Base-by-base conservation (phyloP, 2,329 filamentous ascomycete species). In the Phialophora verrucosa region DNA sequence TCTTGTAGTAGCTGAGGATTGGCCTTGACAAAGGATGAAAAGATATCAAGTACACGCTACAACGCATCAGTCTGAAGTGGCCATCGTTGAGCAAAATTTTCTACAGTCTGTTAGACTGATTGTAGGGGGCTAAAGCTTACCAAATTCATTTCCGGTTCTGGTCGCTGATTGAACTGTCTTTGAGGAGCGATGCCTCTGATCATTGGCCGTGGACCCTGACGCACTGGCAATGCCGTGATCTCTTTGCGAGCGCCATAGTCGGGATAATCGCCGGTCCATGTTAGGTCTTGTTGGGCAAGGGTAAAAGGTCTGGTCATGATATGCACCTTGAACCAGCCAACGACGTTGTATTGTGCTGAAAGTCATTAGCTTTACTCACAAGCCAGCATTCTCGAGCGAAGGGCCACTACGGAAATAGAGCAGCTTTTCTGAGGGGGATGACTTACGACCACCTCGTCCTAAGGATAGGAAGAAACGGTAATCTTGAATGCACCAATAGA, bases 161-260 rank as follows among this genome's bases (percentile, higher is more conserved):
- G 86, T 49, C 83, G 83, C 74, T 96, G 91, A 75, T 90, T 86
- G 20, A 89, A 82, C 78, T 96, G 92, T 2, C 92, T 85, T 74
- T 96, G 92, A 0, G 92, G 92, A 0, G 91, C 92, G 65, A 96
- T 91, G 57, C 92, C 92, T 49, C 83, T 85, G 10, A 93, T 89
- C 2, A 78, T 75, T 1, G 92, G 92, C 0, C 91, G 85, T 0
- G 84, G 81, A 0, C 89, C 90, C 2, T 78, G 74, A 0, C 92
- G 88, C 64, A 83, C 83, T 0, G 90, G 87, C 0, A 95, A 82
- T 35, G 78, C 76, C 38, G 76, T 72, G 29, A 95, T 83, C 8
- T 69, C 65, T 42, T 65, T 66, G 58, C 63, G 64, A 62, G 62
- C 68, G n/a, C 63, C 64, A 38, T 44, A 23, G 1, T 62, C 53